Conservation (phyloP, 2,329 filamentous ascomycete species). For the Emydomyces testavorans region DNA sequence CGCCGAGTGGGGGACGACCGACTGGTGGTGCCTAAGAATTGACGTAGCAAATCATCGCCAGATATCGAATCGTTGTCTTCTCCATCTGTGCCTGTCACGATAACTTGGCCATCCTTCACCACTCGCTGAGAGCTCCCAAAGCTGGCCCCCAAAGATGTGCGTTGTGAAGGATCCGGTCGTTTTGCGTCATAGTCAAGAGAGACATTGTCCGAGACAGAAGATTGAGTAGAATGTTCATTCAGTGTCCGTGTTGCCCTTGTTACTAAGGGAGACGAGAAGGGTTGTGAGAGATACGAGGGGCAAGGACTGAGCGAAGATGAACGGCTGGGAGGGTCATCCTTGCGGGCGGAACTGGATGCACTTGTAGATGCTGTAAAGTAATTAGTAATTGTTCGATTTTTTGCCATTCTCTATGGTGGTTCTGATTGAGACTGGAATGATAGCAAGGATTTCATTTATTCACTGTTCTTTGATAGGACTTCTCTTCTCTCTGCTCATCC, state of each 20-base stretch:
- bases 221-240: neutral
- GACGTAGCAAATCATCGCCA: slow-evolving; percentile 41
- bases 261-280: slow-evolving; percentile 6
- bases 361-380: neutral
- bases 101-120: slow-evolving; percentile 43
- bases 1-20: slow-evolving; percentile 3
- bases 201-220: neutral
- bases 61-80: slow-evolving; percentile 52
- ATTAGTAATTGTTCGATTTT: neutral
- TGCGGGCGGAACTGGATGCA: neutral
- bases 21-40: slow-evolving; percentile 17
- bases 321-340: neutral
- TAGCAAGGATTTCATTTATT: neutral
- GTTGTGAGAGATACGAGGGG: slow-evolving; percentile 9
- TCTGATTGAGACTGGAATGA: neutral
- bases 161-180: neutral
- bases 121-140: slow-evolving; percentile 15
- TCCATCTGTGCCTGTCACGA: slow-evolving; percentile 58
- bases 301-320: slow-evolving; percentile 12
- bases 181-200: neutral
- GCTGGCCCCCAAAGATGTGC: slow-evolving; percentile 10
- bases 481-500: too few relatives aligned
- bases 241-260: neutral
- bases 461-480: too few relatives aligned
- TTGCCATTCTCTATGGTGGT: neutral